Evolutionary conservation across 1,284 basidiomycete genomes (phyloP).

Genomic region (Ceratorhiza oryzae-sativae): DNA sequence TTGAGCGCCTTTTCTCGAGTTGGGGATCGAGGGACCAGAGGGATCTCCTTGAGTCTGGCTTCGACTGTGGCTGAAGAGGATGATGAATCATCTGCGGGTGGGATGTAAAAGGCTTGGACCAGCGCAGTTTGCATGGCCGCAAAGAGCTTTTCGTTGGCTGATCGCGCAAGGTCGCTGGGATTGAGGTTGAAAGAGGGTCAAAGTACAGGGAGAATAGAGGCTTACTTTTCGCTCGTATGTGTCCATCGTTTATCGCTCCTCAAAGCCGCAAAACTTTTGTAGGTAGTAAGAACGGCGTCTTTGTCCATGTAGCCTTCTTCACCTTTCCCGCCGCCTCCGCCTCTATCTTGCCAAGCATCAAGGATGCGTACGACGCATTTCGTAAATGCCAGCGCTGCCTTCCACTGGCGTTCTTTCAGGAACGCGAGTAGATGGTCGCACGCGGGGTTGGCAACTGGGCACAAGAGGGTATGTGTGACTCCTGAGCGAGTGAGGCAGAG

Average conservation of each 20-base stretch:
- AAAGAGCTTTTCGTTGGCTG: constrained; percentile 9
- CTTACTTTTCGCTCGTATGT: constrained; percentile 31
- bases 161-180: constrained; percentile 19
- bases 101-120: constrained; percentile 59
- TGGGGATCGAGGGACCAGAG: neutral
- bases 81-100: constrained; percentile 53
- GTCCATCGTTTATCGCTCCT: constrained; percentile 40
- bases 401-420: constrained; percentile 64
- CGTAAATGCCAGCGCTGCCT: constrained; percentile 75
- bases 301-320: constrained; percentile 69
- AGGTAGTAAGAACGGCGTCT: constrained; percentile 55
- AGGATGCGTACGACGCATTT: constrained; percentile 71
- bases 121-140: neutral
- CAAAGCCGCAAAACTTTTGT: constrained; percentile 40
- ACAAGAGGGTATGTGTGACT: constrained; percentile 74
- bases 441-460: constrained; percentile 74
- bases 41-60: neutral
- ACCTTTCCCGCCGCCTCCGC: constrained; percentile 58
- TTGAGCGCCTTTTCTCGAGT: constrained; percentile 59
- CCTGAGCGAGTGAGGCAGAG: constrained; percentile 69
- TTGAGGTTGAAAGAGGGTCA: neutral
- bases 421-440: constrained; percentile 66
- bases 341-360: constrained; percentile 57
- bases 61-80: neutral
- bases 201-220: neutral